Evolutionary conservation across 352 stramenopile genomes (phyloP), one percentile per base, ranked within the genome.

Genomic region (Phytophthora pinifolia): DNA sequence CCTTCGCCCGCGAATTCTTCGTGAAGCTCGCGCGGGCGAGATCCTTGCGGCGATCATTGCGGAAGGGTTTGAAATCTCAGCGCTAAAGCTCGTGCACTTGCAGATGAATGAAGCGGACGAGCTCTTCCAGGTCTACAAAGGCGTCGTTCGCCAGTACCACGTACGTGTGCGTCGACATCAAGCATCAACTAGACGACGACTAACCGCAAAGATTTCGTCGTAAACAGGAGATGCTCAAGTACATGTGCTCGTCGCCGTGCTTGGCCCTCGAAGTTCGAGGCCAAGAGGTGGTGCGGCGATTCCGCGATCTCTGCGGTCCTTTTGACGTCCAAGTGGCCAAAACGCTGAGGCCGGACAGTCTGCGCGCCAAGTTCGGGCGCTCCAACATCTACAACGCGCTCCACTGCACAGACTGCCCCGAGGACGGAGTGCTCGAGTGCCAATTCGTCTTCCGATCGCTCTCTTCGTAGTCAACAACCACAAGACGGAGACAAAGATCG

Each of bases 321-420:
- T 96, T 88, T 55, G 89, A 97, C 55, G 72, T 97, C 1, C 71
- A 97, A 42, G 82, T 98, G 36, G 95, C 94, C 4, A 89, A 91
- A 49, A 76, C 84, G 35, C 56, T 98, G 34, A 77, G 81, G 25
- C 86, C 92, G 1, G 55, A 76, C 34, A 92, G 83, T 29, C 72
- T 98, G 22, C 84, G 95, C 27, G 94, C 83, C 15, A 81, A 69
- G n/a, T 97, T 94, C 62, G 95, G 92, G 17, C 76, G 77, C 14
- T 84, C 84, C 54, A 84, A 62, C 15, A 66, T 97, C 43, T 69
- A 85, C 43, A 98, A 97, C 65, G 92, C 80, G 14, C 74, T 98
- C 14, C 92, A 98, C 59, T 98, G 91, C 67, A 98, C 94, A 0
- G 94, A 98, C 64, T 80, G 95, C 36, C 66, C 75, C 3, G 90